These are phyloP conservation scores for Bisporella sp. DNA, from an alignment of 2,329 filamentous ascomycete species.

Conservation along the genomic window DNA sequence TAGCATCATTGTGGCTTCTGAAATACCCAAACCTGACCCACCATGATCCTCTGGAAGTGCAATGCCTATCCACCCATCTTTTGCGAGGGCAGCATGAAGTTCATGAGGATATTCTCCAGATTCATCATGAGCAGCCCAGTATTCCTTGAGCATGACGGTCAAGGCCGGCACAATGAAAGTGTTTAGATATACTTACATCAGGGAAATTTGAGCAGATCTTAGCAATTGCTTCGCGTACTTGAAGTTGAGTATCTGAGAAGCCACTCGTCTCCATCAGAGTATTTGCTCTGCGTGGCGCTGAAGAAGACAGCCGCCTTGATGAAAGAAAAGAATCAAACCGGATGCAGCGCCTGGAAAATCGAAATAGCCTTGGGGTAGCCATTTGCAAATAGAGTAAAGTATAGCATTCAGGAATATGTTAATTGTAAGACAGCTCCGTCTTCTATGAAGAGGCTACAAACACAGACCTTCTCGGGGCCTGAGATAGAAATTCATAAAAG, in stretches of 20 bases:
- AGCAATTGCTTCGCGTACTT: constrained; percentile 62
- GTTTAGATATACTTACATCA: constrained; percentile 34
- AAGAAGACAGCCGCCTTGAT: constrained; percentile 16
- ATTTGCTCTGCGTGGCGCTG: constrained; percentile 14
- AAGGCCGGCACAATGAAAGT: neutral
- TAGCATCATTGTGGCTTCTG: constrained; percentile 82
- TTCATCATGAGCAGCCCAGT: constrained; percentile 71
- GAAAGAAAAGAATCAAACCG: neutral
- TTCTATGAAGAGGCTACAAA: too few relatives aligned
- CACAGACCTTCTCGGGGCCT: too few relatives aligned
- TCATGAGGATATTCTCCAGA: constrained; percentile 64
- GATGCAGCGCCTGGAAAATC: too few relatives aligned
- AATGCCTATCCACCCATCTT: constrained; percentile 76
- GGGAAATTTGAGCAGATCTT: constrained; percentile 65
- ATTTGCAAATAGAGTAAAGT: too few relatives aligned
- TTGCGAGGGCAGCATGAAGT: constrained; percentile 67
- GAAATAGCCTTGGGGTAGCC: too few relatives aligned
- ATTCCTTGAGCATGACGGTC: constrained; percentile 35
- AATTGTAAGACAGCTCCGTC: too few relatives aligned
- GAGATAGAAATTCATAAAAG: too few relatives aligned
- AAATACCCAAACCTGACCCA: constrained; percentile 69
- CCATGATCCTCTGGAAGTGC: constrained; percentile 69
- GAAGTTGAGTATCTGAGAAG: constrained; percentile 67
- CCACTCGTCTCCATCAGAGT: constrained; percentile 63
- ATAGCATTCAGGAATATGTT: too few relatives aligned